A percentile compares a stretch with the other conserved stretches of the same genome.
Evolutionary conservation across 768 basidiomycete species (phyloP).

Genomic region (Dentipellis sp.): DNA sequence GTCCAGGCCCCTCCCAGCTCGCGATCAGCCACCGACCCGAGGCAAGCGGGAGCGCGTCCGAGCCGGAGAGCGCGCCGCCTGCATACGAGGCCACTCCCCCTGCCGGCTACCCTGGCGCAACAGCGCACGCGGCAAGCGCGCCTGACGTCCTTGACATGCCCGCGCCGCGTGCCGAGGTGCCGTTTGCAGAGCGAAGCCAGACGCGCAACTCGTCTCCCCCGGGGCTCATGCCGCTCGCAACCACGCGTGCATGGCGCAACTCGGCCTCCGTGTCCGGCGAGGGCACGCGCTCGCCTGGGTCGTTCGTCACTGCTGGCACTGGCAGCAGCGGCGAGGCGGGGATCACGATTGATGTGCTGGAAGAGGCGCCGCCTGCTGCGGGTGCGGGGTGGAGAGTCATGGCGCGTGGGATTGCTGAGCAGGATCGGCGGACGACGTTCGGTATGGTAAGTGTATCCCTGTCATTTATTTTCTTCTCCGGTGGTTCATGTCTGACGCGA

Average conservation of each 20-base stretch:
- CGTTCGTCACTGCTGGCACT: background rate
- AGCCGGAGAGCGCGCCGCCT: background rate
- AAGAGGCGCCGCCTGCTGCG: conserved; percentile 60
- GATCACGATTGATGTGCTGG: conserved; percentile 50
- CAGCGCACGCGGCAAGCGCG: conserved; percentile 9
- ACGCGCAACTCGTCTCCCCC: conserved; percentile 22
- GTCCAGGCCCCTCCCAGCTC: conserved; percentile 4
- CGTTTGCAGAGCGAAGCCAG: conserved; percentile 29
- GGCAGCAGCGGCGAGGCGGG: conserved; percentile 10
- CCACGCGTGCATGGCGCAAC: conserved; percentile 25
- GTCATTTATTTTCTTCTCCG: background rate
- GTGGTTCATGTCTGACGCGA: background rate
- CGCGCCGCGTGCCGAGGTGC: conserved; percentile 46
- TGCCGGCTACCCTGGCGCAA: background rate
- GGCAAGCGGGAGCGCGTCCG: background rate
- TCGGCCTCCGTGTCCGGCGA: conserved; percentile 15
- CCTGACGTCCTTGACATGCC: conserved; percentile 47
- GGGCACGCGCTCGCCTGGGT: background rate
- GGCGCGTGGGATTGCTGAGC: conserved; percentile 25
- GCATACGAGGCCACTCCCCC: conserved; percentile 7
- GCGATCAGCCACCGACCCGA: conserved; percentile 9
- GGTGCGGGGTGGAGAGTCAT: conserved; percentile 53
- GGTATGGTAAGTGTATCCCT: conserved; percentile 39
- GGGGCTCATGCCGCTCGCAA: conserved; percentile 25
- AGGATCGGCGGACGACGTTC: conserved; percentile 45